Percentiles rank a stretch among this genome's conserved stretches.
Evolutionary conservation across 2,329 filamentous ascomycete genomes (phyloP).

Genomic region (Trichoderma koningiopsis): DNA sequence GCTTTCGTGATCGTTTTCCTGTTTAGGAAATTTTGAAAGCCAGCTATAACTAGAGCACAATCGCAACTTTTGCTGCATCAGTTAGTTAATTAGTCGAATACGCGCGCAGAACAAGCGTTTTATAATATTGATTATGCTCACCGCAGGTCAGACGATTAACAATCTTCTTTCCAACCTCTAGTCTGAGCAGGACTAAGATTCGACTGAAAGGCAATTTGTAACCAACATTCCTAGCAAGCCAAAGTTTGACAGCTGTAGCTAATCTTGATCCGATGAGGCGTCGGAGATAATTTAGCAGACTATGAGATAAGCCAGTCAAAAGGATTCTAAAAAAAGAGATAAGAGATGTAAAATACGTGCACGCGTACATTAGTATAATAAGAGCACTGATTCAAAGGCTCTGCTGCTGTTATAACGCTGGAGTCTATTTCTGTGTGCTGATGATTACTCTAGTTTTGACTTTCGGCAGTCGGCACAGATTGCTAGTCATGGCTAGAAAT

Average conservation of each 20-base stretch:
- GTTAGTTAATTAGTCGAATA: neutral
- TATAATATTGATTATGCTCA: neutral
- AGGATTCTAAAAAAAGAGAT: neutral
- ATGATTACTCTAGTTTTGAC: neutral
- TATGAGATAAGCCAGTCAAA: neutral
- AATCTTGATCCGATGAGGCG: neutral
- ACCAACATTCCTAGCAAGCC: neutral
- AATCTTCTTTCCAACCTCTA: neutral
- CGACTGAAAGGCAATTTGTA: neutral
- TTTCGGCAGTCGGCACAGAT: neutral
- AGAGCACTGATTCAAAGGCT: neutral
- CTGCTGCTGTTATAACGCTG: neutral
- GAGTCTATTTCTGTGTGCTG: neutral
- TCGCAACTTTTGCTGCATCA: neutral
- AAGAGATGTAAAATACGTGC: neutral
- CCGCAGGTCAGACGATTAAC: neutral
- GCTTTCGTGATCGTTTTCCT: neutral
- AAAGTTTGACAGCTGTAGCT: neutral
- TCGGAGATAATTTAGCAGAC: neutral
- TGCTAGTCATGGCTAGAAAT: neutral
- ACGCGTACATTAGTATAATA: neutral
- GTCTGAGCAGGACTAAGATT: neutral
- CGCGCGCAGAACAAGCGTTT: neutral
- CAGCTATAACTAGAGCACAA: conserved; percentile 1
- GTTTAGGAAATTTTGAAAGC: neutral